Base-by-base conservation (phyloP, 1,139 yeast species). In the Ogataea hybrid region DNA sequence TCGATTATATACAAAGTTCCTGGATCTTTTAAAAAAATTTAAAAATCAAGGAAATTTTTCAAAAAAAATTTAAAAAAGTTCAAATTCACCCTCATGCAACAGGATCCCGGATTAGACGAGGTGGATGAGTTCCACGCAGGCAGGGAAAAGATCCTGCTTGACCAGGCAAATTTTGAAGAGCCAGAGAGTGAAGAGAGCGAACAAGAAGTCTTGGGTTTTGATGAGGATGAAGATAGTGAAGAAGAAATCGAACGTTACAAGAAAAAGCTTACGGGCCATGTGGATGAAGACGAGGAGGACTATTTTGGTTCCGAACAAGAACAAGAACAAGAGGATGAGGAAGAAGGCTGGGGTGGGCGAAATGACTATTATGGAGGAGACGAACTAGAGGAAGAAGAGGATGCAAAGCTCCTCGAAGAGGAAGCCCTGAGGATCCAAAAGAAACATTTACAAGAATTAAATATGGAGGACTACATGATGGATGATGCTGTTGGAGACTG, bases 391-490 rank as follows among this genome's bases (percentile, higher is more conserved):
- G 74, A 64, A 32, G 79, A 75, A 45, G 96, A 84, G 47, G 84
- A 81, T 35, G 86, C 87, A 6, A 81, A 78, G 48, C 81, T 78
- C 48, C 84, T 89, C 68, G 92, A 94, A 44, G 81, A 81, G 53
- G 97, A 92, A 65, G 97, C 97, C 0, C 59, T 87, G 44, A 79
- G 89, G 59, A 81, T 88, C 51, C 97, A 90, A 64, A 85, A 84
- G 68, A 80, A 82, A 61, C 96, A 90, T 58, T 67, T 90, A 48
- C 79, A 80, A 51, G 95, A 86, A 41, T 71, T 92, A 54, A 81
- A 79, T 35, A 81, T 85, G 75, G 88, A 78, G 37, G 97, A 89
- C 63, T 90, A 79, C 58, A 71, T 84, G 51, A 95, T 88, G 53
- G 95, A 86, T 42, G 96, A 85, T 43, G 77, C 83, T 58, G 76